Evolutionary conservation across 768 basidiomycete genomes (phyloP), one percentile per base, ranked within the genome.

Genomic region (Royoungia palumana): DNA sequence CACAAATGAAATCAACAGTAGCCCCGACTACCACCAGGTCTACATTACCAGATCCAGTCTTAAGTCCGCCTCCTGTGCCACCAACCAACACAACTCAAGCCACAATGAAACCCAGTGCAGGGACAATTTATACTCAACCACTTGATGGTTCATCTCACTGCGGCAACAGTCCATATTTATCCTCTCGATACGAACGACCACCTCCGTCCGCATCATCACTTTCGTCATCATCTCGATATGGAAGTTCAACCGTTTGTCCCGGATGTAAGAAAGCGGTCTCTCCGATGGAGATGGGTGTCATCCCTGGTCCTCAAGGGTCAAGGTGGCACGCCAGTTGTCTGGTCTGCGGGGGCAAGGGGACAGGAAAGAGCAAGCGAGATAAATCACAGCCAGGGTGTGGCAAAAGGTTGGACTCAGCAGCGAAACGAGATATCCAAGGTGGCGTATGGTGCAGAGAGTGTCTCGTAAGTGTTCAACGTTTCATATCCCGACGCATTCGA

Each of bases 391-490:
- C 87, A 9, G 89, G 89, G 9, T 93, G 90, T 57, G 85, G 88
- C 10, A 93, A 93, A 71, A 81, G 76, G 54, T 67, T 92, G 13
- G 90, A 93, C 61, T 89, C 87, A 55, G 88, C 83, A 21, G 90
- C 90, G 12, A 91, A 87, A 68, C 76, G 72, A 27, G 87, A 85
- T 59, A 70, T 66, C 10, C 79, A 83, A 32, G 85, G 85, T 0
- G 77, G 79, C 12, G 79, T 90, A 24, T 92, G 88, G 86, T 93
- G 90, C 66, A 76, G 88, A 57, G 89, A 90, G 67, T 93, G 90
- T 65, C 71, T 83, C 60, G 89, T 91, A 55, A 70, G 81, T 70
- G 28, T 35, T 38, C 37, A 11, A 21, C 28, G 10, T 34, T 44
- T 35, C 30, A 19, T 36, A 14, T 40, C 40, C 32, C 32, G 32